Conservation (phyloP, 2,329 filamentous ascomycete species). For the Pseudogymnoascus sp. region DNA sequence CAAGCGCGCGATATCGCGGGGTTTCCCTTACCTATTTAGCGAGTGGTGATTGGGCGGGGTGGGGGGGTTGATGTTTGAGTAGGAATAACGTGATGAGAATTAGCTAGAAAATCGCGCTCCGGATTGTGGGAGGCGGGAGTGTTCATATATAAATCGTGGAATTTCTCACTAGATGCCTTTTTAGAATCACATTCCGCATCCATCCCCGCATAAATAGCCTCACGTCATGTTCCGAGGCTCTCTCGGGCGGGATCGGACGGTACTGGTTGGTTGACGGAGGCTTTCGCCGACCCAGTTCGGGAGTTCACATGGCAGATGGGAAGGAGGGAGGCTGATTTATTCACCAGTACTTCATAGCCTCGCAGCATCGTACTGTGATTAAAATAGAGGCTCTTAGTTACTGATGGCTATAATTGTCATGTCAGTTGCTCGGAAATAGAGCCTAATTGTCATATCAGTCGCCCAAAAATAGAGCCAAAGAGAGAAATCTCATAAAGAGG, state of each 20-base stretch:
- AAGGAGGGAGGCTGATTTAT: background rate
- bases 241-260: conserved; percentile 5
- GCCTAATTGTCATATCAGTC: background rate
- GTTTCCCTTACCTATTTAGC: conserved; percentile 11
- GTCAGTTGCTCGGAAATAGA: background rate
- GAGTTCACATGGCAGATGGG: background rate
- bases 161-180: background rate
- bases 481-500: background rate
- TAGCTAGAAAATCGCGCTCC: background rate
- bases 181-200: background rate
- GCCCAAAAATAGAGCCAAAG: too few relatives aligned
- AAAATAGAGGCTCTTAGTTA: background rate
- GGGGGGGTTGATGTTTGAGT: background rate
- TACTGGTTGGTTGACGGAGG: background rate
- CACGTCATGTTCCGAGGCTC: conserved; percentile 2
- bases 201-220: background rate
- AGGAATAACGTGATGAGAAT: background rate
- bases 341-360: background rate
- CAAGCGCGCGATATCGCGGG: conserved; percentile 10
- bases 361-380: background rate
- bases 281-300: background rate
- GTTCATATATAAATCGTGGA: background rate
- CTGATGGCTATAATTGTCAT: background rate
- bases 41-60: background rate
- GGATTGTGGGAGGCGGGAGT: background rate